phyloP scores from a whole-genome alignment of 768 basidiomycete species.

The Coprinopsis strossmayeri region DNA sequence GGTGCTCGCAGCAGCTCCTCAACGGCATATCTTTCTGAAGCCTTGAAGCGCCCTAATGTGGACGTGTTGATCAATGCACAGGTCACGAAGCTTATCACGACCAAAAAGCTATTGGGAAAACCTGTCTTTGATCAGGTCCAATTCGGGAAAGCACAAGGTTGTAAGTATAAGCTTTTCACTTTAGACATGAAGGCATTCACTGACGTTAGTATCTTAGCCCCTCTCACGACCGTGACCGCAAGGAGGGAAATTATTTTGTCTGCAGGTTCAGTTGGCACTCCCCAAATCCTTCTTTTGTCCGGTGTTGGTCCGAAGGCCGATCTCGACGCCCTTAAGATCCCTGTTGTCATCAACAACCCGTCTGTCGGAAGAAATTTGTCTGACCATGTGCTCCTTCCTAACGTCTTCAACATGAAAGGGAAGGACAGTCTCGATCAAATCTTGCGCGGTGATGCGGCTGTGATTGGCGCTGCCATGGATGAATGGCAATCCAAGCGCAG shows the following conservation, averaged over 20 bases:
- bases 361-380: constrained; percentile 44
- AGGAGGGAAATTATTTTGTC: constrained; percentile 15
- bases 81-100: constrained; percentile 19
- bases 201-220: neutral
- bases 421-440: constrained; percentile 19
- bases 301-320: constrained; percentile 32
- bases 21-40: constrained; percentile 25
- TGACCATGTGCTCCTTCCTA: constrained; percentile 27
- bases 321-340: constrained; percentile 31
- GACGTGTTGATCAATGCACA: constrained; percentile 25
- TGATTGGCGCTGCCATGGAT: constrained; percentile 12
- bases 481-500: constrained; percentile 23
- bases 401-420: constrained; percentile 20
- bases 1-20: constrained; percentile 32
- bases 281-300: constrained; percentile 29
- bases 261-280: constrained; percentile 15
- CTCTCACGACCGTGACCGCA: constrained; percentile 9
- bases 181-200: neutral
- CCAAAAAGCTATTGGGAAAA: neutral
- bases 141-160: constrained; percentile 11
- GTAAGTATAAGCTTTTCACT: neutral
- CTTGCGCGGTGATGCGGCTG: constrained; percentile 15
- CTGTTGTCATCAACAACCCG: constrained; percentile 27
- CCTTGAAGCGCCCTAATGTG: constrained; percentile 26
- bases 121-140: constrained; percentile 17